Conservation (phyloP, 1,139 yeast genomes). For the Yamadazyma taylorii region DNA sequence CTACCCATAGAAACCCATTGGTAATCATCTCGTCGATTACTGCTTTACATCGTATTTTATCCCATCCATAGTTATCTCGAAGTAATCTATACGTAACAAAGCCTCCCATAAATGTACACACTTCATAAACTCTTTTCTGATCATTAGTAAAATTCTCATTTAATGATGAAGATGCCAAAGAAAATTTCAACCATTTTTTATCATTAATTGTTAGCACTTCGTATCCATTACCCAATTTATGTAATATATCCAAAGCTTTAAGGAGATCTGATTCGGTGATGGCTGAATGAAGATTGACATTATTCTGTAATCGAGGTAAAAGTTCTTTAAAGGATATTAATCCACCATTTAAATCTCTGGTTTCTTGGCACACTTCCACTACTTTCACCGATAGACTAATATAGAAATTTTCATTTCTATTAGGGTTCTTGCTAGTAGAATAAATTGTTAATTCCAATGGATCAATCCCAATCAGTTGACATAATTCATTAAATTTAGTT, state of each 20-base stretch:
- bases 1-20: slow-evolving; percentile 84
- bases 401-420: slow-evolving; percentile 50
- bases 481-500: slow-evolving; percentile 69
- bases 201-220: slow-evolving; percentile 33
- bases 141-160: slow-evolving; percentile 47
- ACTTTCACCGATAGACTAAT: slow-evolving; percentile 69
- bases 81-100: slow-evolving; percentile 64
- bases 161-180: slow-evolving; percentile 29
- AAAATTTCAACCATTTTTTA: slow-evolving; percentile 42
- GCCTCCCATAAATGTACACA: slow-evolving; percentile 67
- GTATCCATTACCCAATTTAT: slow-evolving; percentile 38
- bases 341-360: slow-evolving; percentile 79
- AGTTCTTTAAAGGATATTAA: slow-evolving; percentile 66
- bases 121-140: slow-evolving; percentile 67
- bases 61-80: slow-evolving; percentile 76
- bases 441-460: slow-evolving; percentile 55
- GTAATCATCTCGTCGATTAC: slow-evolving; percentile 78
- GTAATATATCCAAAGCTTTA: slow-evolving; percentile 20
- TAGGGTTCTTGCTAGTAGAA: slow-evolving; percentile 19
- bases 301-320: slow-evolving; percentile 25
- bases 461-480: slow-evolving; percentile 80
- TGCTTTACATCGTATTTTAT: slow-evolving; percentile 54
- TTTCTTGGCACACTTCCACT: slow-evolving; percentile 71
- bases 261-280: slow-evolving; percentile 22
- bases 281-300: slow-evolving; percentile 19